A percentile compares a stretch with the other conserved stretches of the same genome.
Evolutionary conservation across 257 asterid species (phyloP).

Genomic region (Lavandula angustifolia): DNA sequence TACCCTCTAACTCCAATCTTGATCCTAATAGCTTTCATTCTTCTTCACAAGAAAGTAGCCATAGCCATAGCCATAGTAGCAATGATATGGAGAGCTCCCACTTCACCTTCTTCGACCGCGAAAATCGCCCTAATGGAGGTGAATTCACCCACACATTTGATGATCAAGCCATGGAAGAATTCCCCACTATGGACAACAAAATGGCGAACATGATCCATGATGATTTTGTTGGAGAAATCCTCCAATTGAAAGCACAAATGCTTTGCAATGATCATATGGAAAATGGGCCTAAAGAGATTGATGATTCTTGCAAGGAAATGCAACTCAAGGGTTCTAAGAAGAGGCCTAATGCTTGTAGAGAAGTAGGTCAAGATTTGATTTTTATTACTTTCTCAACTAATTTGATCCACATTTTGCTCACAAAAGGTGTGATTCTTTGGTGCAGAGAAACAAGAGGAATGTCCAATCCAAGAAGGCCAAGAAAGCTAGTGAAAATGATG

Average conservation of each 20-base stretch:
- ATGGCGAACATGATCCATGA: conserved; percentile 24
- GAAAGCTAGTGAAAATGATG: conserved; percentile 42
- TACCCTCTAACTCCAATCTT: background rate
- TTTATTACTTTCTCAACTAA: too few species aligned
- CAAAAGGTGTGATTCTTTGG: too few species aligned
- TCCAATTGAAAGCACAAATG: conserved; percentile 37
- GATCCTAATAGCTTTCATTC: conserved; percentile 27
- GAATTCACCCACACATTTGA: conserved; percentile 29
- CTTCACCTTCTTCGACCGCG: background rate
- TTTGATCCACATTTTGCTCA: background rate
- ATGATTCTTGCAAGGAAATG: conserved; percentile 33
- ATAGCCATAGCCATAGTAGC: conserved; percentile 18
- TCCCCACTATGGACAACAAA: too few species aligned
- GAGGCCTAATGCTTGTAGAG: too few species aligned
- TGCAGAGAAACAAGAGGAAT: too few species aligned
- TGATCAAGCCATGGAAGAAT: conserved; percentile 20
- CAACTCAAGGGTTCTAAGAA: conserved; percentile 34
- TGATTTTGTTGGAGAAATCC: conserved; percentile 36
- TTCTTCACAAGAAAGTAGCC: conserved; percentile 61
- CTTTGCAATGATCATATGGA: conserved; percentile 21
- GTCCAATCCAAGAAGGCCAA: too few species aligned
- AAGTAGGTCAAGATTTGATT: conserved; percentile 24
- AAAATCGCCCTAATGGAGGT: background rate
- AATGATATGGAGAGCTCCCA: conserved; percentile 27
- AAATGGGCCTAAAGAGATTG: conserved; percentile 13